These are phyloP conservation scores for Microcyclosporella mali DNA, from an alignment of 2,329 filamentous ascomycete species.

Conservation along the genomic window DNA sequence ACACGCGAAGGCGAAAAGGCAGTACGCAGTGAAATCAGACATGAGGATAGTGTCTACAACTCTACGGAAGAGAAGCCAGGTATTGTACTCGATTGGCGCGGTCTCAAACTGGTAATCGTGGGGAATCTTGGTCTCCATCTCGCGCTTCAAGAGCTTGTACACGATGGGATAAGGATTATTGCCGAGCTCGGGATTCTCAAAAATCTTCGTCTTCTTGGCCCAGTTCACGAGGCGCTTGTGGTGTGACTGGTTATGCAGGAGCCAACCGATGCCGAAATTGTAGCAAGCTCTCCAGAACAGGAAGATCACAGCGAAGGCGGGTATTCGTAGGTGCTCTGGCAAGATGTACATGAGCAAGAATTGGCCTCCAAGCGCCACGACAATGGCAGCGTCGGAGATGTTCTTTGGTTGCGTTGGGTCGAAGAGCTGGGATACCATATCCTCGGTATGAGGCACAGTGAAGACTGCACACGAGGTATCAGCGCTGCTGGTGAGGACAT, in stretches of 20 bases:
- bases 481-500: constrained; percentile 15
- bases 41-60: constrained; percentile 95
- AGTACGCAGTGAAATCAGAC: constrained; percentile 98
- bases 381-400: constrained; percentile 72
- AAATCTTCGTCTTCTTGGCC: constrained; percentile 79
- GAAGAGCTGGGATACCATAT: constrained; percentile 97
- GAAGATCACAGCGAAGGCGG: constrained; percentile 76
- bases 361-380: constrained; percentile 69
- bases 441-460: constrained; percentile 89
- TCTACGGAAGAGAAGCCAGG: constrained; percentile 92
- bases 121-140: constrained; percentile 91
- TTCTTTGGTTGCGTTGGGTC: constrained; percentile 96
- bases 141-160: constrained; percentile 75
- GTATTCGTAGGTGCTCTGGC: constrained; percentile 62
- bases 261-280: constrained; percentile 86
- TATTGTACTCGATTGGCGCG: constrained; percentile 96
- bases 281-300: constrained; percentile 89
- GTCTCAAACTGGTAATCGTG: constrained; percentile 89
- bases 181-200: constrained; percentile 74
- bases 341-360: constrained; percentile 68
- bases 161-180: constrained; percentile 76
- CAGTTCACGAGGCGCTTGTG: constrained; percentile 79
- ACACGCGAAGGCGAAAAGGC: constrained; percentile 88
- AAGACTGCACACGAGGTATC: constrained; percentile 60
- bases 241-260: constrained; percentile 84